Conservation (phyloP, 352 stramenopile genomes). For the Blastocystis sp. region DNA sequence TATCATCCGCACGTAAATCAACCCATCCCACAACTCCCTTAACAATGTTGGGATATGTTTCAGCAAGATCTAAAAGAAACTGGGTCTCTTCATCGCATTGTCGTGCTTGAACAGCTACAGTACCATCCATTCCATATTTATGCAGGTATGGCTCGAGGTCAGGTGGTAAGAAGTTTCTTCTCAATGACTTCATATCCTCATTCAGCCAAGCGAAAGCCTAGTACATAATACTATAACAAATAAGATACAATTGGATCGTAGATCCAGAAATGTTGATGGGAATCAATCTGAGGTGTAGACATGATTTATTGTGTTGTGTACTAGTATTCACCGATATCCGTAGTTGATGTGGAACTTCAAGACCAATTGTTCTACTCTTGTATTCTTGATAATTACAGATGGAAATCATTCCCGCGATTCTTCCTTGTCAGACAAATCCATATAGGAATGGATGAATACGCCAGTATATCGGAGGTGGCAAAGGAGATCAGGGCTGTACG, state of each 20-base stretch:
- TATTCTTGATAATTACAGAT: not conserved
- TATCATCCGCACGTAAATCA: slow-evolving; percentile 17
- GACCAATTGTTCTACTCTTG: not conserved
- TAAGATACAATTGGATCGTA: slow-evolving; percentile 46
- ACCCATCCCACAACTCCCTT: slow-evolving; percentile 55
- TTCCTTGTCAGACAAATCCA: not conserved
- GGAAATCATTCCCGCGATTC: not conserved
- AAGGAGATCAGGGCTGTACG: not conserved
- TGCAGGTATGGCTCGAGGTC: not conserved
- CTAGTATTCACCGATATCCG: not conserved
- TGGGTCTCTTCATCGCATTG: slow-evolving; percentile 48
- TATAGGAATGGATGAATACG: not conserved
- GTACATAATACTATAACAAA: not conserved
- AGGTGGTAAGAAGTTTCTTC: slow-evolving; percentile 34
- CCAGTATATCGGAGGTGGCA: not conserved
- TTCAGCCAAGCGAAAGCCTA: slow-evolving; percentile 44
- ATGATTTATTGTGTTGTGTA: slow-evolving; percentile 18
- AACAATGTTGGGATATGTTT: slow-evolving; percentile 14
- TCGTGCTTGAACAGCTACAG: slow-evolving; percentile 45
- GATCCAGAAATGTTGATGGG: slow-evolving; percentile 58
- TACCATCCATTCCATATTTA: slow-evolving; percentile 34
- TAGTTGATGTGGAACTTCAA: no score
- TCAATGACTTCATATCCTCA: slow-evolving; percentile 56
- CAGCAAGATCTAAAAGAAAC: slow-evolving; percentile 40
- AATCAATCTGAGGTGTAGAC: slow-evolving; percentile 43